phyloP scores from a whole-genome alignment of 768 basidiomycete genomes.

The Dictyophora rubrovolvata region DNA sequence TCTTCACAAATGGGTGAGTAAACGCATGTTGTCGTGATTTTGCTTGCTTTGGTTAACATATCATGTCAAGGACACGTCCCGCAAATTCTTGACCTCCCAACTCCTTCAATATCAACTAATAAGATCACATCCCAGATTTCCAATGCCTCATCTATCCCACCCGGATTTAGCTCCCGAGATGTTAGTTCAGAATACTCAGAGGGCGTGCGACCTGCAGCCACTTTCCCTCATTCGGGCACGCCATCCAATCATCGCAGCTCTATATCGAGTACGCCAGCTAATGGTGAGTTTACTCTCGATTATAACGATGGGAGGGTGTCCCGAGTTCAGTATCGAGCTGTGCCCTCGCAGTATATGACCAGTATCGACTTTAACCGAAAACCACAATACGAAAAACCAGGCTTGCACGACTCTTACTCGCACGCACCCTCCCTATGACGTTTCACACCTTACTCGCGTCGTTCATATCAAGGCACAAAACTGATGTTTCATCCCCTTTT shows the following conservation, averaged over 20 bases:
- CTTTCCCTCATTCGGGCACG: slow-evolving; percentile 15
- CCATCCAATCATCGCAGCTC: slow-evolving; percentile 19
- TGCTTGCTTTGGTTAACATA: background rate
- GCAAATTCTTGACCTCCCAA: background rate
- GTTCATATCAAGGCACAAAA: slow-evolving; percentile 12
- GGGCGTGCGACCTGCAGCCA: slow-evolving; percentile 8
- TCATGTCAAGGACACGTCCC: slow-evolving; percentile 1
- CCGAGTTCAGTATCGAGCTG: slow-evolving; percentile 80
- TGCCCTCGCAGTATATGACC: slow-evolving; percentile 84
- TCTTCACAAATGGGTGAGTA: background rate
- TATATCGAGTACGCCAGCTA: slow-evolving; percentile 30
- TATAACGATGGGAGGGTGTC: slow-evolving; percentile 64
- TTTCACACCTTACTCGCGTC: slow-evolving; percentile 23
- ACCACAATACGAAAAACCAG: background rate
- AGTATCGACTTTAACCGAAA: slow-evolving; percentile 52
- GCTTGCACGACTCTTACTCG: slow-evolving; percentile 1
- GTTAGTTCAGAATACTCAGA: slow-evolving; percentile 18
- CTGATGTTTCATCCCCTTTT: slow-evolving; percentile 22
- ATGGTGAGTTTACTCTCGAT: slow-evolving; percentile 58
- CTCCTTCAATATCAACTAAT: background rate
- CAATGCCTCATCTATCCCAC: slow-evolving; percentile 31
- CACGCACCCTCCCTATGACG: slow-evolving; percentile 18
- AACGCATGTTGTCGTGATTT: background rate
- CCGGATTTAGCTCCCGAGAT: slow-evolving; percentile 44
- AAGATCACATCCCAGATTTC: background rate